phyloP scores from a whole-genome alignment of 2,329 filamentous ascomycete genomes.

The Pestalotiopsis sp. region DNA sequence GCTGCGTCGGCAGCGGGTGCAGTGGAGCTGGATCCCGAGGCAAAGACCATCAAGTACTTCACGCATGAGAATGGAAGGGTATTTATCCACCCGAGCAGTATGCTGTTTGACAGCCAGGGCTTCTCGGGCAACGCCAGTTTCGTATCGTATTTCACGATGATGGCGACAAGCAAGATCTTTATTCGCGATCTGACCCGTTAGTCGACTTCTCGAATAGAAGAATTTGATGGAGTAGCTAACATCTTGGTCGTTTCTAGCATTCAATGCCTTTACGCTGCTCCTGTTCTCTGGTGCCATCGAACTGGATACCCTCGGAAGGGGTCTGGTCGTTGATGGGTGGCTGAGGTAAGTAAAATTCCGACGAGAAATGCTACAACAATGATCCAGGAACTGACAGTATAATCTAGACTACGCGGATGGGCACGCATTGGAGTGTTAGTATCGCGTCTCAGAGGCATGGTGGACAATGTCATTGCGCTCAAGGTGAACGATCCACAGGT shows the following conservation, averaged over 20 bases:
- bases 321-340: slow-evolving; percentile 91
- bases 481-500: slow-evolving; percentile 77
- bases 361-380: background rate
- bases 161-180: slow-evolving; percentile 90
- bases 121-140: slow-evolving; percentile 78
- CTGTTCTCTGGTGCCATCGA: slow-evolving; percentile 85
- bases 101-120: slow-evolving; percentile 79
- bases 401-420: slow-evolving; percentile 76
- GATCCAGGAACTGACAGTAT: slow-evolving; percentile 12
- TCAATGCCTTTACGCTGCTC: slow-evolving; percentile 86
- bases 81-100: slow-evolving; percentile 90
- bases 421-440: slow-evolving; percentile 91
- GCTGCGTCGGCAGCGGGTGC: slow-evolving; percentile 84
- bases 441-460: slow-evolving; percentile 78
- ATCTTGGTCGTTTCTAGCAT: slow-evolving; percentile 52
- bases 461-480: slow-evolving; percentile 80
- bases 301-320: slow-evolving; percentile 84
- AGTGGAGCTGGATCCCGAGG: slow-evolving; percentile 91
- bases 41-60: slow-evolving; percentile 89
- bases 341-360: slow-evolving; percentile 45
- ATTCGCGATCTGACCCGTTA: slow-evolving; percentile 86
- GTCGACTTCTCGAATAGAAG: slow-evolving; percentile 34
- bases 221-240: background rate
- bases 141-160: slow-evolving; percentile 88
- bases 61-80: slow-evolving; percentile 83